Evolutionary conservation across 768 basidiomycete species (phyloP), one percentile per base, ranked within the genome.

Genomic region (Panaeolus papilionaceus): DNA sequence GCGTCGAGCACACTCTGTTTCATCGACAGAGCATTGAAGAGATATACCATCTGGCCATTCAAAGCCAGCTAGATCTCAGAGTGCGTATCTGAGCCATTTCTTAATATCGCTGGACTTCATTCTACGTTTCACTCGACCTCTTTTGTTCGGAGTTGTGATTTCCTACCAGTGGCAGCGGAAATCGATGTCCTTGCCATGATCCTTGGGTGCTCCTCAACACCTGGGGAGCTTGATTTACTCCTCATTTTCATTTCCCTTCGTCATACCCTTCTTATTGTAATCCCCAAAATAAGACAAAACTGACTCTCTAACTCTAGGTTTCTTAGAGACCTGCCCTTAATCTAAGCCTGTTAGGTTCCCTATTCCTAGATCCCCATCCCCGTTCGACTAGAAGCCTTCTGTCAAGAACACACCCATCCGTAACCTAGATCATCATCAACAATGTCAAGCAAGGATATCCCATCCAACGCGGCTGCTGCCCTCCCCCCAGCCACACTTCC

Each of bases 1-100:
- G 54, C 54, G 33, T 16, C 10, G 54, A 58, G 26, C 54, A 58
- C 54, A 58, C 54, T 58, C 54, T 58, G 54, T 58, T 58, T 58
- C 23, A 37, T 58, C 33, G 28, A 28, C 54, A 16, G 54, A 58
- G 33, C 54, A 58, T 58, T 16, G 10, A 58, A 7, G 54, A 58
- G 26, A 26, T 14, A 28, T 58, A 58, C 16, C 14, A 44, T 44
- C 42, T 44, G 5, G 42, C 42, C 42, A 44, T 44, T 37, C 54
- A 28, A 26, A 20, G 14, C 54, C 33, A 33, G 26, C 12, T 58
- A 58, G 54, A 58, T 58, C 28, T 58, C 54, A 58, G 54, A 58
- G 54, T 58, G 54, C 54, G 54, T 58, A 58, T 16, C 14, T 16
- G 4, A 16, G 9, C 33, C 54, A 33, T 58, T 33, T 58, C 3